Conservation (phyloP, 345 rosid genomes). For the Arabidopsis thaliana region TAIR10.1 NC_003074.8:6266501-6267000, state of each 20-base stretch:
- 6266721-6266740: too few species aligned
- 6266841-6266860: background rate
- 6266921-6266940: background rate
- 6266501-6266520: background rate
- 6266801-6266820: background rate
- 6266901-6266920: background rate
- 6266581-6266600: slow-evolving; percentile 1
- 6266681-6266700: background rate
- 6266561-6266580: slow-evolving; percentile 8
- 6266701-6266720: background rate
- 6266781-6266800: slow-evolving; percentile 17
- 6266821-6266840: slow-evolving; percentile 11
- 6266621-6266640: background rate
- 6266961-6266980: slow-evolving; percentile 4
- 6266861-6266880: slow-evolving; percentile 31
- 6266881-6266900: slow-evolving; percentile 28
- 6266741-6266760: background rate
- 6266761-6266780: slow-evolving; percentile 6
- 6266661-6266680: background rate
- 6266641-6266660: background rate
- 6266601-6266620: slow-evolving; percentile 10
- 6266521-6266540: background rate
- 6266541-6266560: background rate
- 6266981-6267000: slow-evolving; percentile 19
- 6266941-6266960: too few species aligned